phyloP scores from a whole-genome alignment of 2,329 filamentous ascomycete genomes.

The Apiospora rasikravindrae region DNA sequence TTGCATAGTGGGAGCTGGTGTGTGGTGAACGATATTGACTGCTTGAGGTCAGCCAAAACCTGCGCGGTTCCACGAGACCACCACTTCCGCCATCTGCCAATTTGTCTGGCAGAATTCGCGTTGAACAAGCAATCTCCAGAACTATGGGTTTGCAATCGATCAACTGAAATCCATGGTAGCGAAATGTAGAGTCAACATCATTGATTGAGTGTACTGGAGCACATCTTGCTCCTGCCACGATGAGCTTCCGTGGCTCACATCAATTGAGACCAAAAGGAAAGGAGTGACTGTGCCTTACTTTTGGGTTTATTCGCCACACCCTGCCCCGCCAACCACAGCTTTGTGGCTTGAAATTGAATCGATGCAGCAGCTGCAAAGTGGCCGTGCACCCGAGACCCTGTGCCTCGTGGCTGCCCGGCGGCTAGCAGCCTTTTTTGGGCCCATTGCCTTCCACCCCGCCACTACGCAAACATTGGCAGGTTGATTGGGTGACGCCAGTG shows the following conservation, averaged over 20 bases:
- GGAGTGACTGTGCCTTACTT: constrained; percentile 2
- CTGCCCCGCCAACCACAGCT: background rate
- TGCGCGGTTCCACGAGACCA: background rate
- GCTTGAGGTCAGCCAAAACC: background rate
- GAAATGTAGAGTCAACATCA: background rate
- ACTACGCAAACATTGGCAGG: constrained; percentile 2
- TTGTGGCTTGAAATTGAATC: background rate
- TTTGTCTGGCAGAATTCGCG: no score
- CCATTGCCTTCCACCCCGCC: background rate
- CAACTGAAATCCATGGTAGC: background rate
- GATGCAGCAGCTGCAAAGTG: background rate
- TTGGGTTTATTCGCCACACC: no score
- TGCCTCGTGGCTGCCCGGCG: background rate
- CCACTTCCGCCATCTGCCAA: background rate
- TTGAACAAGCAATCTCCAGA: no score
- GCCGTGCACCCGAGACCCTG: background rate
- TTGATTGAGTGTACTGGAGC: background rate
- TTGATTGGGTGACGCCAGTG: constrained; percentile 14
- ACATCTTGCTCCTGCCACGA: background rate
- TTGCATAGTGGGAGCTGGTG: background rate
- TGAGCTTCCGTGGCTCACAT: background rate
- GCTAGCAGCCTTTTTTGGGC: background rate
- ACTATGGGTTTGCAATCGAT: no score
- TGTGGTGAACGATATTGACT: background rate
- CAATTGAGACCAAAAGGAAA: background rate